Conservation (phyloP, 1,139 yeast species). For the Sugiyamaella novakii region DNA sequence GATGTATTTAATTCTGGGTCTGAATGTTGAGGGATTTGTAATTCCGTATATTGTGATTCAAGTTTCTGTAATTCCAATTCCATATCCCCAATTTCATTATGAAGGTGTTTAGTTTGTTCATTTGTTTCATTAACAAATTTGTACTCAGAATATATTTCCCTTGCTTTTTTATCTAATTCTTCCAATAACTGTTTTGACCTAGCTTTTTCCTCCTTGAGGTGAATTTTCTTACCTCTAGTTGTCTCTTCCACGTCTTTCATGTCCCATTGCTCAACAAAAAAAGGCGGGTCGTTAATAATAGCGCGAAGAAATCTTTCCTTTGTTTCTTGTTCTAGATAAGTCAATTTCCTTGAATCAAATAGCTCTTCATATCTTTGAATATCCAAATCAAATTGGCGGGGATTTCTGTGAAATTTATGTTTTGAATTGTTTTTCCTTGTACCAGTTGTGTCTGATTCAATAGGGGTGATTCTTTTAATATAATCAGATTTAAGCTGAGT, state of each 20-base stretch:
- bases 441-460: conserved; percentile 15
- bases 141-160: conserved; percentile 22
- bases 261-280: conserved; percentile 40
- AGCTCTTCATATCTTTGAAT: conserved; percentile 42
- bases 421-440: conserved; percentile 13
- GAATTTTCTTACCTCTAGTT: conserved; percentile 36
- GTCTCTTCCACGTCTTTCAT: conserved; percentile 37
- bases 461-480: conserved; percentile 20
- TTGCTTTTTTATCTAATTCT: conserved; percentile 21
- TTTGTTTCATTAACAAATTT: conserved; percentile 20
- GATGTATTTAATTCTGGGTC: conserved; percentile 37
- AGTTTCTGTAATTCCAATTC: conserved; percentile 33
- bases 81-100: conserved; percentile 35
- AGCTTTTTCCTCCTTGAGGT: conserved; percentile 33
- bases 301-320: conserved; percentile 59
- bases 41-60: conserved; percentile 25
- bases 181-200: conserved; percentile 13
- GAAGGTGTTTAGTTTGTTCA: conserved; percentile 20
- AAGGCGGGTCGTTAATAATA: conserved; percentile 44
- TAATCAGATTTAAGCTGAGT: conserved; percentile 27
- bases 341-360: conserved; percentile 57
- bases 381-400: conserved; percentile 33
- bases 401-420: conserved; percentile 29
- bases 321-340: conserved; percentile 68
- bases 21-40: conserved; percentile 28